These are phyloP conservation scores for Fulvia fulva DNA, from an alignment of 2,329 filamentous ascomycete genomes.

Conservation along the genomic window DNA sequence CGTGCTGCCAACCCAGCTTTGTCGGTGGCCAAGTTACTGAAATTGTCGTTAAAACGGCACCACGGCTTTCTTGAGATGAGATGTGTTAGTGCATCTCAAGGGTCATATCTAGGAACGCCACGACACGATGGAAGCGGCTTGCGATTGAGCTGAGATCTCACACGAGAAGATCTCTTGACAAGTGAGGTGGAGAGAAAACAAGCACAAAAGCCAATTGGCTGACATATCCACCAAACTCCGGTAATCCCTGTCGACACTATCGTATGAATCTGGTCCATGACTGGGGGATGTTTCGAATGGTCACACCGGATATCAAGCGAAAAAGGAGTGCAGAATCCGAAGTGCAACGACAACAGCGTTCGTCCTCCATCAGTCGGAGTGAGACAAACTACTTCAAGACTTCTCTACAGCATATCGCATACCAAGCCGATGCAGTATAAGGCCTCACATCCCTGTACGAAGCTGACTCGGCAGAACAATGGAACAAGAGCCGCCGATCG, in stretches of 20 bases:
- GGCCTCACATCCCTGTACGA: not conserved
- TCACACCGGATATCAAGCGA: not conserved
- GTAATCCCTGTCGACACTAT: not conserved
- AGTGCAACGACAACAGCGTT: not conserved
- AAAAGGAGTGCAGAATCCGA: not conserved
- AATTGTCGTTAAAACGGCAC: not conserved
- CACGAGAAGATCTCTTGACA: not conserved
- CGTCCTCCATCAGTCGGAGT: not conserved
- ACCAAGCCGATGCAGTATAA: not conserved
- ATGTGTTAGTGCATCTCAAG: too few species aligned
- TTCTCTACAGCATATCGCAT: not conserved
- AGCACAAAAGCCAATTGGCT: not conserved
- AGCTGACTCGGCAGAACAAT: not conserved
- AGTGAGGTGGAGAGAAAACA: not conserved
- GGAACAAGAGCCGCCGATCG: conserved; percentile 3
- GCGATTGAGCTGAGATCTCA: not conserved
- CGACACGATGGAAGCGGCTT: not conserved
- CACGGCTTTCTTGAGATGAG: not conserved
- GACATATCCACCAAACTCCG: not conserved
- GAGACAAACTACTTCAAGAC: not conserved
- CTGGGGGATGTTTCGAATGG: not conserved
- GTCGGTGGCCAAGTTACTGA: not conserved
- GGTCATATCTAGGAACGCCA: not conserved
- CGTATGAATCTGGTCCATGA: not conserved
- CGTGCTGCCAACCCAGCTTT: not conserved